Percentiles rank a stretch among this genome's conserved stretches.
Conservation (phyloP, 192 early-diverging fungal genomes). For the Coemansia asiatica region DNA sequence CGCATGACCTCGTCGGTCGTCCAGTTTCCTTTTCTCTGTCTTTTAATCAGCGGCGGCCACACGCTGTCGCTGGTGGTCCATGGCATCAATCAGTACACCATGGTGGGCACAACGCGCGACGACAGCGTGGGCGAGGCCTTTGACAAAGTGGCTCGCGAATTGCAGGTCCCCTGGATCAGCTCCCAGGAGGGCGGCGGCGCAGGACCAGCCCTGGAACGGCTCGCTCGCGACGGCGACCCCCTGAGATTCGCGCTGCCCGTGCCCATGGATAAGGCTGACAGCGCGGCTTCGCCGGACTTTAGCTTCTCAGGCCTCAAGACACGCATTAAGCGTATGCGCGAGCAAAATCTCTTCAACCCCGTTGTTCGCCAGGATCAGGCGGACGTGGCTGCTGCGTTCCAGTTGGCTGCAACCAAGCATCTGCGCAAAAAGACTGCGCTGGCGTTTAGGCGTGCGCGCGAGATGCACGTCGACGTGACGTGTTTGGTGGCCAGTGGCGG, state of each 20-base stretch:
- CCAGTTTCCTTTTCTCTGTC: conserved; percentile 67
- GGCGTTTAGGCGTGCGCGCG: conserved; percentile 53
- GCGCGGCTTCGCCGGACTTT: conserved; percentile 57
- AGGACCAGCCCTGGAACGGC: conserved; percentile 68
- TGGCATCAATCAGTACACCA: conserved; percentile 60
- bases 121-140: conserved; percentile 79
- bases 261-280: conserved; percentile 63
- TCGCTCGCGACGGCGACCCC: conserved; percentile 59
- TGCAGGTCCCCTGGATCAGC: conserved; percentile 63
- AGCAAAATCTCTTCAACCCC: conserved; percentile 29
- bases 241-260: conserved; percentile 52
- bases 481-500: conserved; percentile 74
- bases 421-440: conserved; percentile 64
- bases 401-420: conserved; percentile 60
- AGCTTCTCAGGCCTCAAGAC: conserved; percentile 79
- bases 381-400: conserved; percentile 76
- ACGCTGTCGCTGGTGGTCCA: conserved; percentile 64
- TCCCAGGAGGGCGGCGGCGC: conserved; percentile 66
- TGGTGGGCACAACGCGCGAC: conserved; percentile 69
- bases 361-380: conserved; percentile 33
- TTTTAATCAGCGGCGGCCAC: conserved; percentile 78
- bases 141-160: conserved; percentile 72
- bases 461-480: conserved; percentile 34
- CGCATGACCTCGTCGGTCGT: conserved; percentile 55
- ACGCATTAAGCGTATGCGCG: conserved; percentile 57